Evolutionary conservation across 2,329 filamentous ascomycete genomes (phyloP), one percentile per base, ranked within the genome.

Genomic region (Karstenula rhodostoma): DNA sequence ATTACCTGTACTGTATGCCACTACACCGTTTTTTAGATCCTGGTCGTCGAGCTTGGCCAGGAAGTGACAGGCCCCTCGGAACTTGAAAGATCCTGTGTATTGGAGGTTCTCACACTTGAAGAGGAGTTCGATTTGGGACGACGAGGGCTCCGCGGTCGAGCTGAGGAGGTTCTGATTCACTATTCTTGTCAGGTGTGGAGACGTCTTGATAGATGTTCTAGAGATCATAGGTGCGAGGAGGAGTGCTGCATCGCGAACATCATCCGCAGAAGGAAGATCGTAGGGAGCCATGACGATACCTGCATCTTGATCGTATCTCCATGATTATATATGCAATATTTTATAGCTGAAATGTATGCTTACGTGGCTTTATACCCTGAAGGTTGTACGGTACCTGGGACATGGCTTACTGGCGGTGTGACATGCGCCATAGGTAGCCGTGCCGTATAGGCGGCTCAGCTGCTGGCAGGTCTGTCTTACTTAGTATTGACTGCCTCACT

Each of bases 91-190:
- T 40, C 62, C 62, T 2, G 57, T 62, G 17, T 32, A 23, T 29
- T 64, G 62, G 15, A 60, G 32, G 42, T 64, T 64, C 46, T 64
- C 62, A 40, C 59, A 62, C 50, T 64, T 64, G 54, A 64, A 59
- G 48, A 55, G 59, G 8, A 63, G 44, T 42, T 63, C 40, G 17
- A 61, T 37, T 2, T 25, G 32, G 2, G 47, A 17, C 9, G 13
- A 3, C 2, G 56, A 19, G 4, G 42, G 22, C 17, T 23, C 22
- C 5, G 4, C 17, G 15, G 15, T 17, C 6, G 22, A 19, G 3
- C 6, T 4, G 10, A 50, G 55, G 25, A 57, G 17, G 2, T 32
- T 43, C 8, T 35, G 12, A 12, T 47, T 50, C 37, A 19, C 48
- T 5, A 27, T 8, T 4, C n/a, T 12, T 13, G 56, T 44, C 9